These are phyloP conservation scores for Globomyces sp. DNA, from an alignment of 371 early-diverging fungal species.

Conservation along the genomic window DNA sequence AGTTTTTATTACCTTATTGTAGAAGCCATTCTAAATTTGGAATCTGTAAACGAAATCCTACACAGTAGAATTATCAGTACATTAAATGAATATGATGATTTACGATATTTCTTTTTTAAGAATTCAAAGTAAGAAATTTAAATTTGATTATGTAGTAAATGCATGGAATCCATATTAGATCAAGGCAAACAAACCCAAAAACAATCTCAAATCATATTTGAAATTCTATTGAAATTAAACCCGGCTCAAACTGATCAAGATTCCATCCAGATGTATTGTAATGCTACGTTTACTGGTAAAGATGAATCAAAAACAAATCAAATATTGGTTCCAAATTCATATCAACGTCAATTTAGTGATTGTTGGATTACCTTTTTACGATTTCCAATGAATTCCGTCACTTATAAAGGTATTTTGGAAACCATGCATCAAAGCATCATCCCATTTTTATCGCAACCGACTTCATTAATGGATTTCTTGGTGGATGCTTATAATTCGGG, in stretches of 20 bases:
- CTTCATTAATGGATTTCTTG: constrained; percentile 85
- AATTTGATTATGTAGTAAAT: not conserved
- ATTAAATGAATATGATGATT: constrained; percentile 71
- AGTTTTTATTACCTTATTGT: constrained; percentile 46
- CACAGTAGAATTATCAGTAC: constrained; percentile 21
- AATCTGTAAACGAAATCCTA: constrained; percentile 18
- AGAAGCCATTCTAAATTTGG: constrained; percentile 48
- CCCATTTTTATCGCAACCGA: constrained; percentile 76
- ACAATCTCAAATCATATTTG: not conserved
- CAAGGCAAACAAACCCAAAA: constrained; percentile 18
- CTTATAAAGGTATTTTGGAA: constrained; percentile 77
- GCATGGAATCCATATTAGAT: not conserved
- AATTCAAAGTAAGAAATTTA: constrained; percentile 53
- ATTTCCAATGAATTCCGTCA: constrained; percentile 64
- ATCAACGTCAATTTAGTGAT: constrained; percentile 64
- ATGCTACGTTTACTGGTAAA: not conserved
- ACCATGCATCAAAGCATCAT: constrained; percentile 82
- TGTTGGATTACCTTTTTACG: constrained; percentile 80
- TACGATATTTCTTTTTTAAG: constrained; percentile 77
- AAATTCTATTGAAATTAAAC: too few relatives aligned
- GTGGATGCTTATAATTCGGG: constrained; percentile 81
- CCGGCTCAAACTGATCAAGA: not conserved
- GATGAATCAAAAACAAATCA: constrained; percentile 2
- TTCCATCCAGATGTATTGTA: not conserved
- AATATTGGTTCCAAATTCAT: constrained; percentile 13